Base-by-base conservation (phyloP, 2,329 filamentous ascomycete species). In the Sporothrix pallida region DNA sequence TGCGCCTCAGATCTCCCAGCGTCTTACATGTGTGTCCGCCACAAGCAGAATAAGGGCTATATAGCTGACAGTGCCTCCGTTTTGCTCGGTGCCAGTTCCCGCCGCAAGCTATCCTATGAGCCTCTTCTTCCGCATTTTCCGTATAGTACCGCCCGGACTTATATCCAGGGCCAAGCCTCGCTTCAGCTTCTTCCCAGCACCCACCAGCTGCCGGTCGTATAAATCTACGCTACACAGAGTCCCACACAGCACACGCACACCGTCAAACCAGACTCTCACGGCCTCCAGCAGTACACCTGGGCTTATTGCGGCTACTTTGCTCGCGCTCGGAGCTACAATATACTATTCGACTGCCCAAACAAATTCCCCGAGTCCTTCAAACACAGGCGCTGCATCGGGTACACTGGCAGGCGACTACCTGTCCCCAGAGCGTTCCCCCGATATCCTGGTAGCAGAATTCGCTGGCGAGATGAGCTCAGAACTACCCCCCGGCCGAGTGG, bases 401-500 rank as follows among this genome's bases (percentile, higher is more conserved):
- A 3, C 15, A 7, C 26, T n/a, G 10, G 2, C 10, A n/a, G 23
- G 44, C 50, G 6, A 48, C 20, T n/a, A 42, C 9, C 10, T 9
- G 13, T 4, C 10, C 8, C 5, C n/a, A n/a, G 9, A 50, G 31
- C 44, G 37, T 26, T 15, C 17, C 9, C 8, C 46, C 15, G 12
- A 12, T 31, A 26, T 13, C 3, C 2, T 6, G 20, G 50, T 23
- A 12, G 15, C n/a, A 20, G 56, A 65, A 60, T 46, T 20, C 26
- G 10, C 74, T 26, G 74, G 73, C 70, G 52, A 73, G 4, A 76
- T 77, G 74, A 44, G 79, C 31, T 78, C 79, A 44, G 82, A 86
- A 77, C 75, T 80, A 26, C 87, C 87, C 62, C 88, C 91, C 52
- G 96, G 96, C 71, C 90, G 94, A 75, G 89, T 94, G 72, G 94